Conservation (phyloP, 768 basidiomycete species). For the Termitomyces bulborhizus region DNA sequence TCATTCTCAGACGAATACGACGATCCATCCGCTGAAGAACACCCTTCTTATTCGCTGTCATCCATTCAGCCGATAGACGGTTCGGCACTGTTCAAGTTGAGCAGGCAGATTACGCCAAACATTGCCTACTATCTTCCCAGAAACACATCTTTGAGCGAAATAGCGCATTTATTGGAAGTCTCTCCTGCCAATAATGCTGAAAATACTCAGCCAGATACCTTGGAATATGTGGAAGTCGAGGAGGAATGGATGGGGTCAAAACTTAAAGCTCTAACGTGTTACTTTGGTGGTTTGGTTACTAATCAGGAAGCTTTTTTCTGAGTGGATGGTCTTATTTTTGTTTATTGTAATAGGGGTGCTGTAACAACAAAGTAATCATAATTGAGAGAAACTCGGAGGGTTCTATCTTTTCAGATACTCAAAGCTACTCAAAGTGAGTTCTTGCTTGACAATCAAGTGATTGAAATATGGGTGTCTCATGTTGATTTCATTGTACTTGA, state of each 20-base stretch:
- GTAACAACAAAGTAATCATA: too few species aligned
- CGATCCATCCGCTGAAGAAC: conserved; percentile 18
- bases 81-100: conserved; percentile 70
- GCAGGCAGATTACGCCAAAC: conserved; percentile 67
- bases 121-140: conserved; percentile 89
- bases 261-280: conserved; percentile 90
- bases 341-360: not conserved
- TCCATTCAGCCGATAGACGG: conserved; percentile 80
- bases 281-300: conserved; percentile 77
- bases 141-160: conserved; percentile 70
- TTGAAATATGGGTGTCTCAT: too few species aligned
- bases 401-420: too few species aligned
- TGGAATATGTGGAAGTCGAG: conserved; percentile 80
- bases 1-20: not conserved
- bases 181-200: not conserved
- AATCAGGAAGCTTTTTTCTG: conserved; percentile 63
- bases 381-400: too few species aligned
- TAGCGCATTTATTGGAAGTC: conserved; percentile 34
- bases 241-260: conserved; percentile 96
- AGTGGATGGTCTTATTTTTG: not conserved
- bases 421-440: too few species aligned
- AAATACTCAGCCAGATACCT: conserved; percentile 3
- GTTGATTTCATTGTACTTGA: too few species aligned
- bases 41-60: conserved; percentile 62
- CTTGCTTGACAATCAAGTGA: too few species aligned